These are phyloP conservation scores for Yarrowia yakushimensis DNA, from an alignment of 805 yeast species.

Conservation along the genomic window DNA sequence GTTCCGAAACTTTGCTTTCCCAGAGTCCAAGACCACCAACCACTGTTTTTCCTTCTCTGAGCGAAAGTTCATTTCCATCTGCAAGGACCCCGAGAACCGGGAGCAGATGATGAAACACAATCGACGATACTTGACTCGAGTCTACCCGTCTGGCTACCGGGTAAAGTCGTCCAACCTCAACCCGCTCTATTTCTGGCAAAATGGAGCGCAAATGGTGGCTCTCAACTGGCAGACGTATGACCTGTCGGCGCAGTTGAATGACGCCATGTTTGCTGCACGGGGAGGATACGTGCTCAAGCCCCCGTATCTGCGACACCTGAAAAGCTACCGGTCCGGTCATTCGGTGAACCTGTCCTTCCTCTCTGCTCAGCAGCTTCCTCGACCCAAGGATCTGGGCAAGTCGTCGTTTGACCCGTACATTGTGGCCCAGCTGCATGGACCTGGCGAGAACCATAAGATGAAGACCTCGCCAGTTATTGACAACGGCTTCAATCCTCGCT, in stretches of 20 bases:
- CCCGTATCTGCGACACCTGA: slow-evolving; percentile 37
- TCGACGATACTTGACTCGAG: slow-evolving; percentile 66
- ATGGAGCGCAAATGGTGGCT: slow-evolving; percentile 93
- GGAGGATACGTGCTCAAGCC: slow-evolving; percentile 85
- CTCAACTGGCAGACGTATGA: slow-evolving; percentile 96
- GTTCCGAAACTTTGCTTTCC: slow-evolving; percentile 77
- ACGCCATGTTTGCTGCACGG: slow-evolving; percentile 66
- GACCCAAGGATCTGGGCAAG: slow-evolving; percentile 52
- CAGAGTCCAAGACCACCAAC: slow-evolving; percentile 73
- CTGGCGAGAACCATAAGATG: neutral
- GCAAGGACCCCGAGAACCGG: slow-evolving; percentile 55
- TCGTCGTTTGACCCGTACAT: slow-evolving; percentile 59
- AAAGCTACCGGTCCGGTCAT: slow-evolving; percentile 25
- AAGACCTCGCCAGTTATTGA: slow-evolving; percentile 32
- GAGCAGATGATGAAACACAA: slow-evolving; percentile 73
- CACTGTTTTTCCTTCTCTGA: slow-evolving; percentile 90
- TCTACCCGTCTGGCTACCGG: slow-evolving; percentile 80
- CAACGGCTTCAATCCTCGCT: slow-evolving; percentile 85
- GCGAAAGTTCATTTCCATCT: slow-evolving; percentile 57
- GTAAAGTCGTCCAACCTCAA: slow-evolving; percentile 75
- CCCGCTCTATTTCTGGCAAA: slow-evolving; percentile 76
- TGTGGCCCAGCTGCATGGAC: slow-evolving; percentile 56
- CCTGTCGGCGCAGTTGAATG: slow-evolving; percentile 81
- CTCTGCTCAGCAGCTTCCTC: slow-evolving; percentile 84
- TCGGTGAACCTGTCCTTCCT: slow-evolving; percentile 47